Evolutionary conservation across 23 red algal genomes (phyloP).

Genomic region (Gracilariopsis chorda): DNA sequence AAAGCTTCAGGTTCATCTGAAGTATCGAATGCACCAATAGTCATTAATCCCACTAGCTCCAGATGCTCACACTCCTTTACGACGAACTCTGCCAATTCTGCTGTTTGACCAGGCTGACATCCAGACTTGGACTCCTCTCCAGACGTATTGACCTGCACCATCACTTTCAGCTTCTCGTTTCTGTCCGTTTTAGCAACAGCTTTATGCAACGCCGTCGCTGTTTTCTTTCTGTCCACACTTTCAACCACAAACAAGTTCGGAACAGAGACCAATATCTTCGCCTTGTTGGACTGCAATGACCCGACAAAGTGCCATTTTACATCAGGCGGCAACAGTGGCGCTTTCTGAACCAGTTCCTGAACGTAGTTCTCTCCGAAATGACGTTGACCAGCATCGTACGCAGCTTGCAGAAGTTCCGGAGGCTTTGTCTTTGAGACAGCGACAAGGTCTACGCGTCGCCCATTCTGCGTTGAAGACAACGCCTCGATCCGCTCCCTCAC

Average conservation of each 20-base stretch:
- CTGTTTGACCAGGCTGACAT: slow-evolving; percentile 55
- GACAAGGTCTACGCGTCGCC: slow-evolving; percentile 49
- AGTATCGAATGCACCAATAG: slow-evolving; percentile 83
- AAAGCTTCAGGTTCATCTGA: slow-evolving; percentile 73
- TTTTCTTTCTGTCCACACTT: slow-evolving; percentile 81
- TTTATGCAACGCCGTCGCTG: slow-evolving; percentile 80
- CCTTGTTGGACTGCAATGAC: slow-evolving; percentile 94
- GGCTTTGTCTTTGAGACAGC: slow-evolving; percentile 96
- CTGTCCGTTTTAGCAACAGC: slow-evolving; percentile 3
- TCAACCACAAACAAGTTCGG: slow-evolving; percentile 81
- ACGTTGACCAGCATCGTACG: slow-evolving; percentile 74
- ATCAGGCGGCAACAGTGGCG: slow-evolving; percentile 42
- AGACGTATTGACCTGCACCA: slow-evolving; percentile 95
- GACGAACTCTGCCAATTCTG: slow-evolving; percentile 58
- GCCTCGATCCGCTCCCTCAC: slow-evolving; percentile 41
- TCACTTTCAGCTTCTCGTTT: slow-evolving; percentile 62
- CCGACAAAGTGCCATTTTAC: slow-evolving; percentile 97
- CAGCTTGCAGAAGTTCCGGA: slow-evolving; percentile 29
- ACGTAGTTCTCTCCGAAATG: slow-evolving; percentile 99
- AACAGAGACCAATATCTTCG: slow-evolving; percentile 50
- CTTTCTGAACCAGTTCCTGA: slow-evolving; percentile 88
- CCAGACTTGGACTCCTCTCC: slow-evolving; percentile 89
- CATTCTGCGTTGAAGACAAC: neutral
- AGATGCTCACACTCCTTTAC: slow-evolving; percentile 58
- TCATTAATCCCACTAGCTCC: slow-evolving; percentile 91